These are phyloP conservation scores for Globisporangium okanoganense DNA, from an alignment of 352 stramenopile species.

Conservation along the genomic window DNA sequence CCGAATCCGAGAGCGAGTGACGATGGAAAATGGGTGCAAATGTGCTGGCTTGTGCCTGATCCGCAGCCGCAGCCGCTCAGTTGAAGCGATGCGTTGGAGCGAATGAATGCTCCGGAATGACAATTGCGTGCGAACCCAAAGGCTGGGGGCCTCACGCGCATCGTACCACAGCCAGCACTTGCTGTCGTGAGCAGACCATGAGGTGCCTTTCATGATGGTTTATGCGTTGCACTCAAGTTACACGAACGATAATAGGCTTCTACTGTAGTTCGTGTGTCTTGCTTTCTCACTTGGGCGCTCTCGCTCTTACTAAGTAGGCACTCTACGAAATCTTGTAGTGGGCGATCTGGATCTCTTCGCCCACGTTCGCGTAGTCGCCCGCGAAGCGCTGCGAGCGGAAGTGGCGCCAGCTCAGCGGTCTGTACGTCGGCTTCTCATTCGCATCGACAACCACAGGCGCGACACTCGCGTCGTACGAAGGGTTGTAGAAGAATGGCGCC, in stretches of 20 bases:
- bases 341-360: constrained; percentile 90
- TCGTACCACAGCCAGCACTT: not conserved
- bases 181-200: not conserved
- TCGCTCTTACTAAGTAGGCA: too few relatives aligned
- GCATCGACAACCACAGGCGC: constrained; percentile 53
- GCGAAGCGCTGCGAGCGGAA: constrained; percentile 86
- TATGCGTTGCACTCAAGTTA: too few relatives aligned
- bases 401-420: constrained; percentile 84
- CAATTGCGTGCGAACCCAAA: not conserved
- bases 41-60: too few relatives aligned
- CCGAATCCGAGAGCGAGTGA: too few relatives aligned
- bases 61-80: too few relatives aligned
- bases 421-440: constrained; percentile 49
- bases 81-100: too few relatives aligned
- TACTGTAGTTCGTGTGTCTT: not conserved
- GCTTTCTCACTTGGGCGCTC: not conserved
- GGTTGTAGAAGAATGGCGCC: constrained; percentile 45
- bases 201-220: not conserved
- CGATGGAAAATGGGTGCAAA: too few relatives aligned
- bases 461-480: constrained; percentile 59
- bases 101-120: too few relatives aligned
- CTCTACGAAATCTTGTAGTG: not conserved
- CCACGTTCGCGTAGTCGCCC: constrained; percentile 89
- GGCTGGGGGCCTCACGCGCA: not conserved
- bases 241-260: not conserved